These are phyloP conservation scores for Eleusine indica DNA, from an alignment of 176 grass and related monocot genomes.

Conservation along the genomic window DNA sequence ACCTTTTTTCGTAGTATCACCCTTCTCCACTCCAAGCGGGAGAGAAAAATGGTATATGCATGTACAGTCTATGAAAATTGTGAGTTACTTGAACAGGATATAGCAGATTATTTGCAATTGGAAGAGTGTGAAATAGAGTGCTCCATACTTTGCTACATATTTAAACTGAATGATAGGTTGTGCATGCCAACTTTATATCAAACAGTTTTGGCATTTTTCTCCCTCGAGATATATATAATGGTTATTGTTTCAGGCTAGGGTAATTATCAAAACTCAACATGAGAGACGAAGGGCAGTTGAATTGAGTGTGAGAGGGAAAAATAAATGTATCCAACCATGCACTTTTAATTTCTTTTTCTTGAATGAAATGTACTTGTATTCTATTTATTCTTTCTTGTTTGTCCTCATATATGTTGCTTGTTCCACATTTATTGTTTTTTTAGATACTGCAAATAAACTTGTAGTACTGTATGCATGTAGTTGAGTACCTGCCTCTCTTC, in stretches of 20 bases:
- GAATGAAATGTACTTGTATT: neutral
- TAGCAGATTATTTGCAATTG: neutral
- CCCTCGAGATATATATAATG: neutral
- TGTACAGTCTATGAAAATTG: neutral
- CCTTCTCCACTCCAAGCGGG: neutral
- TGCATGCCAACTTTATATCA: neutral
- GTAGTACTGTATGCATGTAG: neutral
- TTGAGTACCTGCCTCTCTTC: neutral
- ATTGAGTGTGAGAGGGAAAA: neutral
- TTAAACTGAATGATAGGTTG: neutral
- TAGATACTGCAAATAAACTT: neutral
- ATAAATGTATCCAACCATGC: slow-evolving; percentile 13
- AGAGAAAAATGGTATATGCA: neutral
- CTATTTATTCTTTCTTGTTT: neutral
- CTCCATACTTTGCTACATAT: neutral
- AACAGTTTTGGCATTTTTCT: neutral
- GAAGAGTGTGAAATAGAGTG: neutral
- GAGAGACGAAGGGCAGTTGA: too few species aligned
- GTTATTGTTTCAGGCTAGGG: neutral
- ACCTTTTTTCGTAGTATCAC: neutral
- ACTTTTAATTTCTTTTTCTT: slow-evolving; percentile 1
- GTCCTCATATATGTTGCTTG: neutral
- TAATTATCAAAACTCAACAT: neutral
- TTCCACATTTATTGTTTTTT: neutral
- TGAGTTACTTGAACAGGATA: neutral